Evolutionary conservation across 2,329 filamentous ascomycete genomes (phyloP).

Genomic region (Ophiostoma montium): DNA sequence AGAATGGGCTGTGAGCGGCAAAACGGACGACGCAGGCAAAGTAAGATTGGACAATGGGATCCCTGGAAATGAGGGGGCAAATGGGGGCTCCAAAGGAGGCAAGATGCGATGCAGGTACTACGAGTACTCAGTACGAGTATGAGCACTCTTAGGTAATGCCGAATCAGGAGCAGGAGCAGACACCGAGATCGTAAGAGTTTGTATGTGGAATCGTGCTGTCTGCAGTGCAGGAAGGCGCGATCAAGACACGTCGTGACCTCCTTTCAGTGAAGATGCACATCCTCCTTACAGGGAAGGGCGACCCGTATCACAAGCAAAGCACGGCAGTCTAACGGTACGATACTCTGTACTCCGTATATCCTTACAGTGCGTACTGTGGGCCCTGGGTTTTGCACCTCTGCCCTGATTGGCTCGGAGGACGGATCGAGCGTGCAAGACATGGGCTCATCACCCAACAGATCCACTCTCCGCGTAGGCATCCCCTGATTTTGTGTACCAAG

Average conservation of each 20-base stretch:
- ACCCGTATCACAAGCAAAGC: no score
- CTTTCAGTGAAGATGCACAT: no score
- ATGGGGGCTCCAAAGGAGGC: not conserved
- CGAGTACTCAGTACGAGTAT: no score
- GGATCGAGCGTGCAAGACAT: constrained; percentile 10
- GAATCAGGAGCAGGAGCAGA: not conserved
- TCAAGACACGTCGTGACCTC: not conserved
- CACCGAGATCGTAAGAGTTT: not conserved
- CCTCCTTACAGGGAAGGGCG: no score
- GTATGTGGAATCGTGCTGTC: no score
- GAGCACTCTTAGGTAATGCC: not conserved
- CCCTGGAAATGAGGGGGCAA: not conserved
- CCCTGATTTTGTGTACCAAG: not conserved
- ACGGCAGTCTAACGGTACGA: no score
- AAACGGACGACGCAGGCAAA: not conserved
- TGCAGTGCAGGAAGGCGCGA: not conserved
- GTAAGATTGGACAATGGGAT: not conserved
- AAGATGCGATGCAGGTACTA: not conserved
- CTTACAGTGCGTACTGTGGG: not conserved
- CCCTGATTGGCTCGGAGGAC: constrained; percentile 13
- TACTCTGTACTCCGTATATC: not conserved
- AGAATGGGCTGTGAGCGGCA: no score
- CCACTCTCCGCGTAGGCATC: not conserved
- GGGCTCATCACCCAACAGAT: constrained; percentile 14
- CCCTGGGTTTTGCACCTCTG: not conserved